Base-by-base conservation (phyloP, 208 protist genomes). In the Crithidia fasciculata region DNA sequence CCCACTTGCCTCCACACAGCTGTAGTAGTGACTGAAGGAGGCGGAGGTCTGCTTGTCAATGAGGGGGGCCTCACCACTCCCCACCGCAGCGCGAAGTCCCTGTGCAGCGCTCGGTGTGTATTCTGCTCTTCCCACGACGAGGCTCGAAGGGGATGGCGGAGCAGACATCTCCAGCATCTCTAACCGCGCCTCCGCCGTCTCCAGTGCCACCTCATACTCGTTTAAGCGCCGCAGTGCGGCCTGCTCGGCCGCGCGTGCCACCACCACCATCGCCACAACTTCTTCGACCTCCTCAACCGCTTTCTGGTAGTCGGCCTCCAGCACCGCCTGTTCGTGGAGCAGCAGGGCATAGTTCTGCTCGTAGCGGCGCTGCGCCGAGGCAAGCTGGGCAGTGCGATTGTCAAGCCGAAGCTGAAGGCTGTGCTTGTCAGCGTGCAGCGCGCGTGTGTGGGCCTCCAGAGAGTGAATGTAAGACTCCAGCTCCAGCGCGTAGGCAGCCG, bases 341-440 rank as follows among this genome's bases (percentile, higher is more conserved):
- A 77, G 56, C 43, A 61, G 16, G 2, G 72, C 41, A 56, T 77
- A 77, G 45, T 65, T 57, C 50, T 77, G 63, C 56, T 57, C 54
- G 41, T 71, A 66, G 45, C 54, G 64, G 15, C 53, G 43, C 56
- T 77, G 72, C 36, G 56, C 37, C 19, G 49, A 28, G 2, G 72
- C 72, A 8, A 77, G 55, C 64, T 71, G 63, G 10, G 28, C n/a
- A 1, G 64, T 77, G 19, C 64, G 72, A 2, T 28, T 43, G 41
- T 77, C 72, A 5, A 77, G 64, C 19, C 63, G 72, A 47, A 77
- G 63, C 56, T 77, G 72, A 49, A 77, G 72, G 37, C 64, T 43
- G n/a, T 58, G 55, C 3, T 71, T 77, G 6, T 77, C 72, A 5
- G 47, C 49, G 54, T 71, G 72, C 12, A 71, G 56, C 2, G 57